phyloP scores from a whole-genome alignment of 257 asterid genomes.

The Solanum acaule region DNA sequence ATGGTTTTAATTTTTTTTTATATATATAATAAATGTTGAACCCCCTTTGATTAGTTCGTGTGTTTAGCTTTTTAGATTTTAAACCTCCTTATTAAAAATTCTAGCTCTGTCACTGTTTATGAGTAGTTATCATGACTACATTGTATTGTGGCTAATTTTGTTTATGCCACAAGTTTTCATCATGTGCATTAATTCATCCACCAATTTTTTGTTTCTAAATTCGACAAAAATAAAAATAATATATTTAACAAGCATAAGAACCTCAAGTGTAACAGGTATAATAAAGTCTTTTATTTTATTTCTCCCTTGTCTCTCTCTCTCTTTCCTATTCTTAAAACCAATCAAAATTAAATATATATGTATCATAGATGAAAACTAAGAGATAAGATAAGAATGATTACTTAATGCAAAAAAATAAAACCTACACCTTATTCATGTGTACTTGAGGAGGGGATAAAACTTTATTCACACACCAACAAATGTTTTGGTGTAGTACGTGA shows the following conservation, averaged over 20 bases:
- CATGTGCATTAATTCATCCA: slow-evolving; percentile 10
- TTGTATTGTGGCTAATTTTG: slow-evolving; percentile 17
- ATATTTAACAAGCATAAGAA: not conserved
- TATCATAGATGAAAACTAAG: not conserved
- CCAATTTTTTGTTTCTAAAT: not conserved
- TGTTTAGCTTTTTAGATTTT: no score
- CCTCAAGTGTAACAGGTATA: not conserved
- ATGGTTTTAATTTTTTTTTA: no score
- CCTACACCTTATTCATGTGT: not conserved
- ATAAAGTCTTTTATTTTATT: not conserved
- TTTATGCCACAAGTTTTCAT: slow-evolving; percentile 23
- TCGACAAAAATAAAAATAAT: not conserved
- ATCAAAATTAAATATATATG: not conserved
- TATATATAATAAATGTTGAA: no score
- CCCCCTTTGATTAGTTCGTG: no score
- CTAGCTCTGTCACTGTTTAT: no score
- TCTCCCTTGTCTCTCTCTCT: not conserved
- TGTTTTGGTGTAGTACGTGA: no score
- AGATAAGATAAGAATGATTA: not conserved
- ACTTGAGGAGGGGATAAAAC: not conserved
- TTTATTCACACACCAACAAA: not conserved
- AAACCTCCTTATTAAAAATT: no score
- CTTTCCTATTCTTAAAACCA: not conserved
- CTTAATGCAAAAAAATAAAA: not conserved
- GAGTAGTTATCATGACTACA: not conserved